Base-by-base conservation (phyloP, 352 stramenopile species). In the Phytophthora pseudosyringae region DNA sequence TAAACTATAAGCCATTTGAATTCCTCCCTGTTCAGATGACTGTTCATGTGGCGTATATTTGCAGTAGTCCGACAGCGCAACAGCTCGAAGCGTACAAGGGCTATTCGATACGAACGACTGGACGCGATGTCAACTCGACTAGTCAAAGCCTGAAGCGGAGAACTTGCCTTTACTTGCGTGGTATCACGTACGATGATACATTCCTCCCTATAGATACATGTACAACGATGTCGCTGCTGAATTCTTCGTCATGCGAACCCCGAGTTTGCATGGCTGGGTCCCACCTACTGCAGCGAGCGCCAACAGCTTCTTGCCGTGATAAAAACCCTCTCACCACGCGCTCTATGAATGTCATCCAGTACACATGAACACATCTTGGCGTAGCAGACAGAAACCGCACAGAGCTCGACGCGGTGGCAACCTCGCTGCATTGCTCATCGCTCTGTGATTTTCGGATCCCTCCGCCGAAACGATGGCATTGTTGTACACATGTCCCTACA, bases 161-260 rank as follows among this genome's bases (percentile, higher is more conserved):
- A 16, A 28, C 53, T 44, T 61, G 53, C 53, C 53, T 61, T 61
- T 61, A 61, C 53, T 45, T 52, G 40, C 50, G 25, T 31, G 44
- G 45, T 11, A 40, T 21, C 36, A 47, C 49, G 25, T 44, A 8
- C 32, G 28, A n/a, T 52, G 45, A 47, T 18, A 31, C 13, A 31
- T 3, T 47, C 21, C 21, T 21, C 21, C 1, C 41, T 47, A 1
- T 47, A 35, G 31, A 35, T 4, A 35, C n/a, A n/a, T n/a, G n/a
- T n/a, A n/a, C 31, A 47, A 15, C 6, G 31, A 9, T 5, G 12
- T 29, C 12, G 16, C 5, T 16, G 16, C 25, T 57, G 49, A 57
- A 45, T 50, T 43, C 16, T 13, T 32, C 11, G 15, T 35, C 31
- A 25, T 59, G 21, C 21, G 21, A 21, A 21, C 21, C 21, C 21